These are phyloP conservation scores for Diaporthe citriasiana DNA, from an alignment of 2,329 filamentous ascomycete species.

Conservation along the genomic window DNA sequence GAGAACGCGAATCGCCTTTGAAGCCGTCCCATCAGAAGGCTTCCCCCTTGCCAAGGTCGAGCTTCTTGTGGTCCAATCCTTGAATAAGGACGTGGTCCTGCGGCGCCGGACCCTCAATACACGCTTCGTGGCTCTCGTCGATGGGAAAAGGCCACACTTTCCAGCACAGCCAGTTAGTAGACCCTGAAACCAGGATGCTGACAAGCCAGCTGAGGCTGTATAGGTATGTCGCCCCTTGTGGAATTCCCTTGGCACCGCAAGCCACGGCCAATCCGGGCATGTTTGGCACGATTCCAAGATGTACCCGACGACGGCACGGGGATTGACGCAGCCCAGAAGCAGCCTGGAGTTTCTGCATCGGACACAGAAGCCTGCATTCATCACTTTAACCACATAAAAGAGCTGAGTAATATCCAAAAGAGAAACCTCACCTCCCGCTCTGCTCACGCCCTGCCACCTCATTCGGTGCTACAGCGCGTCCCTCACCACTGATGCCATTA, in stretches of 20 bases:
- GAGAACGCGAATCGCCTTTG: neutral
- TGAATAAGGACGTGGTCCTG: neutral
- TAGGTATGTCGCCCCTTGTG: conserved; percentile 46
- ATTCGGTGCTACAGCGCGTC: conserved; percentile 11
- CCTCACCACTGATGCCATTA: conserved; percentile 15
- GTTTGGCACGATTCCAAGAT: conserved; percentile 48
- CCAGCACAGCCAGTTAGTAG: conserved; percentile 30
- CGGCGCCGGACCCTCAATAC: conserved; percentile 7
- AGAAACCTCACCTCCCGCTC: neutral
- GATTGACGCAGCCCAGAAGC: conserved; percentile 47
- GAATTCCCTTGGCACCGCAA: conserved; percentile 46
- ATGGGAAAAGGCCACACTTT: conserved; percentile 17
- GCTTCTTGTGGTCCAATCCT: neutral
- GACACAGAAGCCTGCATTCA: too few relatives aligned
- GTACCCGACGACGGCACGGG: conserved; percentile 46
- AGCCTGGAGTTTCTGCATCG: too few relatives aligned
- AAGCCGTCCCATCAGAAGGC: neutral
- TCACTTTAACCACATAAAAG: too few relatives aligned
- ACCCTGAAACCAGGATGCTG: conserved; percentile 46
- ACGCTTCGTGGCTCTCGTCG: conserved; percentile 2
- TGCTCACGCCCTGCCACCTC: conserved; percentile 9
- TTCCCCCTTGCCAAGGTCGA: neutral
- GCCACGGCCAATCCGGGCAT: conserved; percentile 50
- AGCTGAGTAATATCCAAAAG: neutral
- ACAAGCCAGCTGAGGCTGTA: conserved; percentile 51